Conservation (phyloP, 139 green algal genomes). For the Closterium sp. region DNA sequence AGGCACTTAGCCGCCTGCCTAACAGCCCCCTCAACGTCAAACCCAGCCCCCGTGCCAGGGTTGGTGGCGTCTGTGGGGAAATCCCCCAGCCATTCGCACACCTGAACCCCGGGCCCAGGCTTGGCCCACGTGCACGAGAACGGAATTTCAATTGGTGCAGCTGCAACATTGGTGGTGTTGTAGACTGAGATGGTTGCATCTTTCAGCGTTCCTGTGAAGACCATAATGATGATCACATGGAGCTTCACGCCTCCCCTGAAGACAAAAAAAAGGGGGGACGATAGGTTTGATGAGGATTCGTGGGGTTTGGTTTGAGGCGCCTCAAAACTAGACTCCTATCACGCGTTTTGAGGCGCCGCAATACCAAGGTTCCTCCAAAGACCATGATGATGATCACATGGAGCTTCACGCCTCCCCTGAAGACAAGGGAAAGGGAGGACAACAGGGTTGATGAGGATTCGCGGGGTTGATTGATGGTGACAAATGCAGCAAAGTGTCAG, state of each 20-base stretch:
- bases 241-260: not conserved
- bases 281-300: too few relatives aligned
- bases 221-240: not conserved
- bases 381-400: not conserved
- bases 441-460: too few relatives aligned
- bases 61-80: not conserved
- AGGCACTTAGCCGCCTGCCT: not conserved
- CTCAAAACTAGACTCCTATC: too few relatives aligned
- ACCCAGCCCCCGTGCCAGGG: too few relatives aligned
- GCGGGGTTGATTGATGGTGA: too few relatives aligned
- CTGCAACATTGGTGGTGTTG: not conserved
- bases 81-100: not conserved
- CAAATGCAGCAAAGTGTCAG: too few relatives aligned
- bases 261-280: not conserved
- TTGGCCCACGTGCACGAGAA: not conserved
- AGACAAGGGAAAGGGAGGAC: too few relatives aligned
- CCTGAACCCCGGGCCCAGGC: not conserved
- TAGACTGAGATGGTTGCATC: not conserved
- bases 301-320: too few relatives aligned
- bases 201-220: not conserved
- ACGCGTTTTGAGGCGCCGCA: too few relatives aligned
- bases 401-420: not conserved
- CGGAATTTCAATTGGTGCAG: not conserved
- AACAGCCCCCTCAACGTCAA: not conserved
- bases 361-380: not conserved